A percentile compares a stretch with the other conserved stretches of the same genome.
Evolutionary conservation across 371 early-diverging fungal species (phyloP).

Genomic region (Mucor irregularis): DNA sequence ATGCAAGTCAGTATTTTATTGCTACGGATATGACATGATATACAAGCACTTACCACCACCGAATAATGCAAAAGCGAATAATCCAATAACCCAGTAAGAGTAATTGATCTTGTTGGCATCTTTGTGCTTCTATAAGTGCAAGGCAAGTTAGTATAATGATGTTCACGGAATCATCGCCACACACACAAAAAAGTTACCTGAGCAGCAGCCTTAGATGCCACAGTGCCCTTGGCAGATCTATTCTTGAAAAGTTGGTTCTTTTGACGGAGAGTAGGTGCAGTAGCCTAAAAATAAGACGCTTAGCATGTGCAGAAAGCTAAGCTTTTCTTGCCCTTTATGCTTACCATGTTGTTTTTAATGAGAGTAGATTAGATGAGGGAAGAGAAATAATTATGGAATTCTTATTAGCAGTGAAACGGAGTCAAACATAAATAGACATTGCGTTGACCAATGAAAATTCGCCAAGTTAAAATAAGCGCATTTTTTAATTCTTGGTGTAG

Average conservation of each 20-base stretch:
- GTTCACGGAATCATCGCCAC: too few relatives aligned
- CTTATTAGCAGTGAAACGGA: too few relatives aligned
- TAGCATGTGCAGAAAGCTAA: not conserved
- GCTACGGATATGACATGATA: not conserved
- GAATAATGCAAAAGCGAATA: slow-evolving; percentile 22
- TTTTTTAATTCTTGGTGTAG: too few relatives aligned
- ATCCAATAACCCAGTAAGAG: slow-evolving; percentile 19
- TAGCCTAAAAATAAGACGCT: slow-evolving; percentile 16
- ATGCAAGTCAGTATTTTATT: too few relatives aligned
- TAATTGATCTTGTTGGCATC: slow-evolving; percentile 5
- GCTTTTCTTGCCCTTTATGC: not conserved
- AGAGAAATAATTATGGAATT: not conserved
- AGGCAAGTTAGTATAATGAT: not conserved
- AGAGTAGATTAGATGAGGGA: not conserved
- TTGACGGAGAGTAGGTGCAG: slow-evolving; percentile 30
- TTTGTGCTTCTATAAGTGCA: slow-evolving; percentile 6
- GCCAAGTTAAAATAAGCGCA: too few relatives aligned
- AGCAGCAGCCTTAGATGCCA: slow-evolving; percentile 18
- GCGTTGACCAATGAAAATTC: too few relatives aligned
- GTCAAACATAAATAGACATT: too few relatives aligned
- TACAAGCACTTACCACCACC: slow-evolving; percentile 24
- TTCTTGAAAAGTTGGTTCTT: slow-evolving; percentile 30
- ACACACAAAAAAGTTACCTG: slow-evolving; percentile 9
- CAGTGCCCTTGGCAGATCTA: slow-evolving; percentile 15
- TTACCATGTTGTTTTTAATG: not conserved